phyloP scores from a whole-genome alignment of 2,329 filamentous ascomycete species.

The Fusarium setosum region DNA sequence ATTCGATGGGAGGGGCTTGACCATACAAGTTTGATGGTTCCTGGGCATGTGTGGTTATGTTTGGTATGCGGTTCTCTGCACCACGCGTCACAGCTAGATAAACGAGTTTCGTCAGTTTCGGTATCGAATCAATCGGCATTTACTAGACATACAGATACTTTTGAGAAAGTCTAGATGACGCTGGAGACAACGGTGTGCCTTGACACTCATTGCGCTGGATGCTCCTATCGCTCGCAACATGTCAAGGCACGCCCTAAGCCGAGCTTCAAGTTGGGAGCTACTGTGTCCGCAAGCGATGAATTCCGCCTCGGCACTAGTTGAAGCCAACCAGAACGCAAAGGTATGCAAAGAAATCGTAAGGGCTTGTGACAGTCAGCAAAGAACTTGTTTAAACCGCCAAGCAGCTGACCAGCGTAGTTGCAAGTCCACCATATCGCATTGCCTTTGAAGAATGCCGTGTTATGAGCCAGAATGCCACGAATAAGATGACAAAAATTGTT shows the following conservation, averaged over 20 bases:
- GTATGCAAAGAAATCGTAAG: constrained; percentile 43
- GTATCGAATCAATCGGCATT: neutral
- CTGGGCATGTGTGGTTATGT: neutral
- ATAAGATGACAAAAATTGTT: constrained; percentile 34
- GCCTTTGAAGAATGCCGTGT: constrained; percentile 34
- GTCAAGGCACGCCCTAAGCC: constrained; percentile 18
- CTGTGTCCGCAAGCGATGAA: constrained; percentile 9
- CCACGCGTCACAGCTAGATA: neutral
- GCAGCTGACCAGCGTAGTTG: constrained; percentile 44
- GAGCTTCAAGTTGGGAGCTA: constrained; percentile 14
- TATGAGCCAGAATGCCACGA: constrained; percentile 23
- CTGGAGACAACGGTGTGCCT: constrained; percentile 34
- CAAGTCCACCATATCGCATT: constrained; percentile 48
- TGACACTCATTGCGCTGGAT: constrained; percentile 40
- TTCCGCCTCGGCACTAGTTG: constrained; percentile 41
- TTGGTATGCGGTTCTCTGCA: neutral
- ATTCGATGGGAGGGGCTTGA: neutral
- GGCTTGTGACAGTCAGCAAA: constrained; percentile 43
- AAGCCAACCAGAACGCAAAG: constrained; percentile 44
- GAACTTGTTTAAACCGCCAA: neutral
- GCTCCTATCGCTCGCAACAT: constrained; percentile 35
- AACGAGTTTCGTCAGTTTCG: neutral
- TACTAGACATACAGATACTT: constrained; percentile 33
- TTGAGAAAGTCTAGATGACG: constrained; percentile 7
- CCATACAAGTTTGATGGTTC: neutral